phyloP scores from a whole-genome alignment of 1,284 basidiomycete species.

The Inonotus obliquus region DNA sequence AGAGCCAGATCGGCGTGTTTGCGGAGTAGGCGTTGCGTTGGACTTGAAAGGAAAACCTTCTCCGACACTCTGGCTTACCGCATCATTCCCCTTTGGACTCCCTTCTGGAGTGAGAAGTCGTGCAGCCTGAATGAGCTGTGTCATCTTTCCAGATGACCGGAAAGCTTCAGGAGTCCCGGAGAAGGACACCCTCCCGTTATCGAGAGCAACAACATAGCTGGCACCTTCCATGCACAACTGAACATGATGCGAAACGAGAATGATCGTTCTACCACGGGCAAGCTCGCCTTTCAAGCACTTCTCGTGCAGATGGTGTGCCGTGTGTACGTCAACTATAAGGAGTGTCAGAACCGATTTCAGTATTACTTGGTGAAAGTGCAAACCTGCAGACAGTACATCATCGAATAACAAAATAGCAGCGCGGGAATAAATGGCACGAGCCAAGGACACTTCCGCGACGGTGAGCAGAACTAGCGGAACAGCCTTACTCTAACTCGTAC shows the following conservation, averaged over 20 bases:
- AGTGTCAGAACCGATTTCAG: conserved; percentile 7
- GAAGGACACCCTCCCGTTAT: conserved; percentile 81
- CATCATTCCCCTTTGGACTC: conserved; percentile 25
- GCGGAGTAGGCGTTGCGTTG: conserved; percentile 14
- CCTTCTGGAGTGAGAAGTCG: conserved; percentile 37
- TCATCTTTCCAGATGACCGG: conserved; percentile 59
- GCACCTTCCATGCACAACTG: conserved; percentile 36
- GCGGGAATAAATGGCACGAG: conserved; percentile 90
- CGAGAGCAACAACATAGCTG: conserved; percentile 34
- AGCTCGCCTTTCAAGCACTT: conserved; percentile 38
- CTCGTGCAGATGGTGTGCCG: conserved; percentile 42
- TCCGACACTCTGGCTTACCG: conserved; percentile 34
- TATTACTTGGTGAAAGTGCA: conserved; percentile 18
- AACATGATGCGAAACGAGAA: conserved; percentile 42
- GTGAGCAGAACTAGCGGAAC: background rate
- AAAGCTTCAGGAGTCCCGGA: conserved; percentile 65
- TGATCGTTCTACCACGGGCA: conserved; percentile 36
- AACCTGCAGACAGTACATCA: conserved; percentile 76
- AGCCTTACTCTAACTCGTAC: conserved; percentile 29
- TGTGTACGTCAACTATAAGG: conserved; percentile 39
- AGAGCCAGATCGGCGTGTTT: conserved; percentile 26
- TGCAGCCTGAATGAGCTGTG: conserved; percentile 57
- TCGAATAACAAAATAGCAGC: conserved; percentile 85
- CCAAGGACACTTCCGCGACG: conserved; percentile 58
- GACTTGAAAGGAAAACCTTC: conserved; percentile 26